Conservation (phyloP, 2,329 filamentous ascomycete genomes). For the Claviceps sp. region DNA sequence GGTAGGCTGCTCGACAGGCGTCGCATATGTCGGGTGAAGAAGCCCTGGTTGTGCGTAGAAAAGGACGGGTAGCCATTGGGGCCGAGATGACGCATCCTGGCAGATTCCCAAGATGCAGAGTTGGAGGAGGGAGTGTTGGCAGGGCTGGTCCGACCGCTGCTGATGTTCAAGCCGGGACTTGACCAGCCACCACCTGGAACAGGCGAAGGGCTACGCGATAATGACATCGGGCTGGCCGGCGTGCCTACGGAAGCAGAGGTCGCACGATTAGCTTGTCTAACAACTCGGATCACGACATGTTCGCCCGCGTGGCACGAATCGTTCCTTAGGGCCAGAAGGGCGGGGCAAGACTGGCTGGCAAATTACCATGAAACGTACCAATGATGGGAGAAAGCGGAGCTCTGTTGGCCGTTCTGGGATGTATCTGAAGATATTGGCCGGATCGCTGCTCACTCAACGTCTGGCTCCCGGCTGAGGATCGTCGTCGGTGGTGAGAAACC, state of each 20-base stretch:
- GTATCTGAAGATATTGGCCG: constrained; percentile 18
- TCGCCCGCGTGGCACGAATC: not conserved
- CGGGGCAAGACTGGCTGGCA: not conserved
- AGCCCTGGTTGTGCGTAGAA: constrained; percentile 68
- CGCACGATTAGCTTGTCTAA: constrained; percentile 4
- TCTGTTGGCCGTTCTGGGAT: constrained; percentile 16
- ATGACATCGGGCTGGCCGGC: constrained; percentile 54
- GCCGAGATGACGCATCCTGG: constrained; percentile 62
- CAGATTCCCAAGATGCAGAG: constrained; percentile 66
- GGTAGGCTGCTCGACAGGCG: constrained; percentile 69
- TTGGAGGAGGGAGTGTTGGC: constrained; percentile 37
- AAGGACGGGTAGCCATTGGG: constrained; percentile 67
- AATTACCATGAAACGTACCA: constrained; percentile 29
- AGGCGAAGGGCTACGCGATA: constrained; percentile 80
- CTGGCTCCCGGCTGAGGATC: constrained; percentile 28
- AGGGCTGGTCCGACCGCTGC: constrained; percentile 58
- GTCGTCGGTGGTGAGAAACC: constrained; percentile 35
- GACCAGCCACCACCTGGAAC: constrained; percentile 77
- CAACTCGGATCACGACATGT: constrained; percentile 6
- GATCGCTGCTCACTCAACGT: constrained; percentile 19
- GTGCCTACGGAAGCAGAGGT: constrained; percentile 30
- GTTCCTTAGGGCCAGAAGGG: not conserved
- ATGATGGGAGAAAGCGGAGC: constrained; percentile 37
- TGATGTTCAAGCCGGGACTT: constrained; percentile 63
- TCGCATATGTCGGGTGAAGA: constrained; percentile 75